phyloP scores from a whole-genome alignment of 805 yeast species.

The Pichia scutulata region DNA sequence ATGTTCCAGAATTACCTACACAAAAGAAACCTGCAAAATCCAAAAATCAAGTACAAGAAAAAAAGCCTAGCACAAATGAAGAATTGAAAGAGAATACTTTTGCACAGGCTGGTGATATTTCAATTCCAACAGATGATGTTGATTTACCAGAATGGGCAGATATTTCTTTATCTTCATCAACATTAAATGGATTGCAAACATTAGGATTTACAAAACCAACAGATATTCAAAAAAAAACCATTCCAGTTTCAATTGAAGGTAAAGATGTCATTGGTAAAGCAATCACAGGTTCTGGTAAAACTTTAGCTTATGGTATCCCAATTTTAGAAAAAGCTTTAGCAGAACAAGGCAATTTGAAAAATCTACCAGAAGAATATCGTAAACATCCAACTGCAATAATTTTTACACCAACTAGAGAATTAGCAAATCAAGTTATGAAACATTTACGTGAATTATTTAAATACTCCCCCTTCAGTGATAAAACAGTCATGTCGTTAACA shows the following conservation, averaged over 20 bases:
- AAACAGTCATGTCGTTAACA: conserved; percentile 69
- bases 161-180: conserved; percentile 42
- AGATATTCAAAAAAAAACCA: conserved; percentile 67
- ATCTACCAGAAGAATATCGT: conserved; percentile 17
- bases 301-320: conserved; percentile 92
- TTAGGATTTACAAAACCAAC: conserved; percentile 68
- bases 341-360: conserved; percentile 9
- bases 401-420: conserved; percentile 93
- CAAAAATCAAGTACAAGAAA: conserved; percentile 8
- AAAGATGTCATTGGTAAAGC: conserved; percentile 92
- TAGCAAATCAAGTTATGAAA: conserved; percentile 86
- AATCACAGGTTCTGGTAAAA: conserved; percentile 96
- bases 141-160: conserved; percentile 58
- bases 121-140: conserved; percentile 26
- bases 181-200: conserved; percentile 53
- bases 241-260: conserved; percentile 68
- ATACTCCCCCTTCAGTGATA: conserved; percentile 36
- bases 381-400: conserved; percentile 61
- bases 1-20: conserved; percentile 10
- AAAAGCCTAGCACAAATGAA: conserved; percentile 2
- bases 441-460: conserved; percentile 57
- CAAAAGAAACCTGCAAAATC: not conserved
- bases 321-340: conserved; percentile 59
- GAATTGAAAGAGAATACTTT: conserved; percentile 16
- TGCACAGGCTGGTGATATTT: conserved; percentile 8